Percentiles rank a stretch among this genome's conserved stretches.
Conservation (phyloP, 2,329 filamentous ascomycete species). For the Capronia epimyces region DNA sequence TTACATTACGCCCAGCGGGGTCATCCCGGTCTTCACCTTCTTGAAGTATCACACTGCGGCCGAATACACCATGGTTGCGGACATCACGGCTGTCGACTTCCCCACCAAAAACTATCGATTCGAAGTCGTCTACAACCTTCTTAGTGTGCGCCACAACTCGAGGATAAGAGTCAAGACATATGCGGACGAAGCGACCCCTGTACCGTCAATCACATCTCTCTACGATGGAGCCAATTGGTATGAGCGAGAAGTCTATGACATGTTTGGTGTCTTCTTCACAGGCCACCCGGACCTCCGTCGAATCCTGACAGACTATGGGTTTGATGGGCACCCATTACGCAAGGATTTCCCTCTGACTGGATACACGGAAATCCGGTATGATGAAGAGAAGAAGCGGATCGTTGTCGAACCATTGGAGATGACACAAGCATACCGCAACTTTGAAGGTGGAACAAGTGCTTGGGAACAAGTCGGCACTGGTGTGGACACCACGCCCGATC, state of each 20-base stretch:
- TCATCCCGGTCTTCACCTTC: slow-evolving; percentile 89
- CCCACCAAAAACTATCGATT: slow-evolving; percentile 93
- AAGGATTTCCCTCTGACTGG: slow-evolving; percentile 98
- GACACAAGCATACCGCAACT: slow-evolving; percentile 97
- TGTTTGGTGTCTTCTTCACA: slow-evolving; percentile 95
- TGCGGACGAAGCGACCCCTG: slow-evolving; percentile 88
- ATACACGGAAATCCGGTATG: slow-evolving; percentile 96
- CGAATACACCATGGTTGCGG: slow-evolving; percentile 89
- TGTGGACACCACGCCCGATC: slow-evolving; percentile 70
- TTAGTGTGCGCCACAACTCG: slow-evolving; percentile 92
- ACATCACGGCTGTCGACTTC: slow-evolving; percentile 92
- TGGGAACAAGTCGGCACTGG: slow-evolving; percentile 67
- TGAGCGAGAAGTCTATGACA: slow-evolving; percentile 93
- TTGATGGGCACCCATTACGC: slow-evolving; percentile 92
- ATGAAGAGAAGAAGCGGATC: slow-evolving; percentile 99
- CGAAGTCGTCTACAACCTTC: slow-evolving; percentile 95
- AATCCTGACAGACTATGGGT: slow-evolving; percentile 99
- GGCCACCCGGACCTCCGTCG: slow-evolving; percentile 91
- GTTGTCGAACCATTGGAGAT: slow-evolving; percentile 96
- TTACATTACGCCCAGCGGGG: slow-evolving; percentile 80
- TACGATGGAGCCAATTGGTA: slow-evolving; percentile 99
- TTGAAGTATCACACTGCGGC: slow-evolving; percentile 96
- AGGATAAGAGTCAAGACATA: slow-evolving; percentile 98
- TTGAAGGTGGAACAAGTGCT: slow-evolving; percentile 75
- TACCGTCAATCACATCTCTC: slow-evolving; percentile 77